Evolutionary conservation across 2,329 filamentous ascomycete genomes (phyloP).

Genomic region (Graphilbum fragrans): DNA sequence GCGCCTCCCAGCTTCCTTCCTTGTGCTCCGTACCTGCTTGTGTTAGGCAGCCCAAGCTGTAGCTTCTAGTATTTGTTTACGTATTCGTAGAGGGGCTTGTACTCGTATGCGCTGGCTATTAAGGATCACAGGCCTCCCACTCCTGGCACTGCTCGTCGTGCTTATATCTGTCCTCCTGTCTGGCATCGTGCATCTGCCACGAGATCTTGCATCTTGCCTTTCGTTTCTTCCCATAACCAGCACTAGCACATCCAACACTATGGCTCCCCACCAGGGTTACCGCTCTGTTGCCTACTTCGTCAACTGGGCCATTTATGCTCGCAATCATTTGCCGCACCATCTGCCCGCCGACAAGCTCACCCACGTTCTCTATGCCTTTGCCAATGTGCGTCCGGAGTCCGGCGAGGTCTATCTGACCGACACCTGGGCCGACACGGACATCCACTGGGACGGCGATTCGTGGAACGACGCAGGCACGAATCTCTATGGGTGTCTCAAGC

Average conservation of each 20-base stretch:
- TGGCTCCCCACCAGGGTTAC: conserved; percentile 34
- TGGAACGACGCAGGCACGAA: conserved; percentile 67
- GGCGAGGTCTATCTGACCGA: conserved; percentile 65
- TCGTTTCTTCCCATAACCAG: not conserved
- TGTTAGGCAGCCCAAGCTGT: too few relatives aligned
- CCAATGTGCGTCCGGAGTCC: conserved; percentile 65
- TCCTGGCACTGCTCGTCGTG: too few relatives aligned
- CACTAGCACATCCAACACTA: not conserved
- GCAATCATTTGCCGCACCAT: conserved; percentile 76
- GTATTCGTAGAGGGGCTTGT: too few relatives aligned
- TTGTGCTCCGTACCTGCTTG: too few relatives aligned
- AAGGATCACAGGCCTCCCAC: too few relatives aligned
- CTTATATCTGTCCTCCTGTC: too few relatives aligned
- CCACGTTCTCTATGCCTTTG: conserved; percentile 84
- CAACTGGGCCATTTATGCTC: conserved; percentile 79
- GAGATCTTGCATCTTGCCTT: not conserved
- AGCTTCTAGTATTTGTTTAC: too few relatives aligned
- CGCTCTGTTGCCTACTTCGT: conserved; percentile 62
- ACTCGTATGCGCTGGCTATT: too few relatives aligned
- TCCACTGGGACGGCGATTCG: conserved; percentile 56
- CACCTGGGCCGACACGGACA: conserved; percentile 57
- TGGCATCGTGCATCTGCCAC: too few relatives aligned
- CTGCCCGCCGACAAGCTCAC: conserved; percentile 72
- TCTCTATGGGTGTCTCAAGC: conserved; percentile 80
- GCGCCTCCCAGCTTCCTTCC: too few relatives aligned